Evolutionary conservation across 768 basidiomycete species (phyloP), one percentile per base, ranked within the genome.

Genomic region (Serendipita sp.): DNA sequence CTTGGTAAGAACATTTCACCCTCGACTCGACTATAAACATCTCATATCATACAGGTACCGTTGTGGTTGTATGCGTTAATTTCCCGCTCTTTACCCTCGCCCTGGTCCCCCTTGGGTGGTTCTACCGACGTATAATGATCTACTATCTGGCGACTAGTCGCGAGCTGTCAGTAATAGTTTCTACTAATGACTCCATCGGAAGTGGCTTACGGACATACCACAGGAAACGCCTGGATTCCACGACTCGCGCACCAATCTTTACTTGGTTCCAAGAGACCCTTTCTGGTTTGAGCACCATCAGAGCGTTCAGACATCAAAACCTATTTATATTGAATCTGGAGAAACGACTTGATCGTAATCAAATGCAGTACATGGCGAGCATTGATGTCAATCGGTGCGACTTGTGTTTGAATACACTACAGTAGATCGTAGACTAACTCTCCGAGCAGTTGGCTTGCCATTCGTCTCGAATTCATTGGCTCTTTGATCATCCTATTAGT

Each of bases 191-290:
- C 5, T 63, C 34, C 7, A 11, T 5, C 3, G 38, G 53, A 45
- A 45, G 46, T 15, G 8, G 28, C 4, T 60, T 41, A 41, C 5
- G 13, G 7, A 41, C 5, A 41, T 37, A 0, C 28, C 37, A 1
- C 68, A 92, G 89, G 47, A 92, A 93, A 72, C 88, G 91, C 13
- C 78, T 94, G 13, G 91, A 93, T 68, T 88, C 92, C 0, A 86
- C 91, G 30, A 90, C 90, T 3, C 85, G 89, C 45, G 91, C 89
- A 0, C 93, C 94, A 1, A 91, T 98, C 66, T 94, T 95, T 73
- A 86, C 75, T 13, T 76, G 75, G 73, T 68, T 69, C 65, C 66
- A 68, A 60, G 68, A 65, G 37, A 60, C 71, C 69, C 67, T 65
- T 66, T n/a, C 71, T 2, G 92, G 92, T 3, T 73, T 91, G 44